Evolutionary conservation across 768 basidiomycete species (phyloP).

Genomic region (Psilocybe tampanensis): DNA sequence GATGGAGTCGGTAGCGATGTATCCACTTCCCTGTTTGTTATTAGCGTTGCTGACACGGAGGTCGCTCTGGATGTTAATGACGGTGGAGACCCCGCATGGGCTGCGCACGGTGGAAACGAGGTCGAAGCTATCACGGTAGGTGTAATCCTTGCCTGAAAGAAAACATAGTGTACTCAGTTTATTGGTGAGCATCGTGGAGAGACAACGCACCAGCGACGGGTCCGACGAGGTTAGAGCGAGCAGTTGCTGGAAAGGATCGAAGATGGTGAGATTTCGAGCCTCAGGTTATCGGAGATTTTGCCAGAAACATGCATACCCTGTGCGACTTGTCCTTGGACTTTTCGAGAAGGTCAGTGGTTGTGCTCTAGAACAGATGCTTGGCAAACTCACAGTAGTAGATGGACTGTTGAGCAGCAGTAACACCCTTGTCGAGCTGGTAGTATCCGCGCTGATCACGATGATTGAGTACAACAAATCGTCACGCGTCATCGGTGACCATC

Average conservation of each 20-base stretch:
- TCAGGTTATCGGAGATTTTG: too few species aligned
- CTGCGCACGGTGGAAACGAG: slow-evolving; percentile 22
- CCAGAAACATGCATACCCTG: slow-evolving; percentile 26
- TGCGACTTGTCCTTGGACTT: slow-evolving; percentile 26
- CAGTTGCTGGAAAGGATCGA: slow-evolving; percentile 14
- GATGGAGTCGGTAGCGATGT: slow-evolving; percentile 1
- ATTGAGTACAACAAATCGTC: too few species aligned
- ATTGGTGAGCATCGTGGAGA: too few species aligned
- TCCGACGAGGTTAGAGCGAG: slow-evolving; percentile 23
- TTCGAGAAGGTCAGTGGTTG: too few species aligned
- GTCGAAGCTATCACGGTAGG: slow-evolving; percentile 27
- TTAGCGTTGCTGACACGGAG: background rate
- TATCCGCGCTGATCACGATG: slow-evolving; percentile 27
- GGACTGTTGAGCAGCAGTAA: slow-evolving; percentile 25
- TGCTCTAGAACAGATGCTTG: too few species aligned
- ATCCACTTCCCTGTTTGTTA: background rate
- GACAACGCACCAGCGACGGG: slow-evolving; percentile 20
- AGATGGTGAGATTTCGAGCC: background rate
- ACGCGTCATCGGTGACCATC: background rate
- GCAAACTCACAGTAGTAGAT: slow-evolving; percentile 29
- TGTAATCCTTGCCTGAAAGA: slow-evolving; percentile 26
- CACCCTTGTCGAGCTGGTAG: slow-evolving; percentile 26
- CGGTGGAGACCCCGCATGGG: slow-evolving; percentile 23
- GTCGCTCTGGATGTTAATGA: slow-evolving; percentile 18
- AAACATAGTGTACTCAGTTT: too few species aligned